Evolutionary conservation across 2,329 filamentous ascomycete species (phyloP).

Genomic region (Diatrype stigma): DNA sequence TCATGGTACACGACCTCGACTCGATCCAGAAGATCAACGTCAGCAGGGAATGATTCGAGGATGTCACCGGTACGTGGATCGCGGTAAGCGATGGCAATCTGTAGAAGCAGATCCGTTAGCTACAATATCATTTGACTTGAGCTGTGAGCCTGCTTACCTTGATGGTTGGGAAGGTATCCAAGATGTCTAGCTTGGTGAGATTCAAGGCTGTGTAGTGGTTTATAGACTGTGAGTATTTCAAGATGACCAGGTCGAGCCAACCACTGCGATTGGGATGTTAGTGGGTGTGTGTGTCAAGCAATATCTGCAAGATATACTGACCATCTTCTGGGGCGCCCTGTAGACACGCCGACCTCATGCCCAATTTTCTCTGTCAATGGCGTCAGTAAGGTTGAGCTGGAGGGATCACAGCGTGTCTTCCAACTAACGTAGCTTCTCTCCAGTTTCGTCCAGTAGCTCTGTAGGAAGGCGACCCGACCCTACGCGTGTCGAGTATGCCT

Average conservation of each 20-base stretch:
- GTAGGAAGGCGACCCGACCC: constrained; percentile 1
- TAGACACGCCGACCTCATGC: constrained; percentile 3
- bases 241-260: constrained; percentile 62
- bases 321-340: constrained; percentile 11
- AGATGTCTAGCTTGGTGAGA: constrained; percentile 58
- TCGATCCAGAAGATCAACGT: constrained; percentile 1
- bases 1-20: constrained; percentile 5
- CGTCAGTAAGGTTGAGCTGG: constrained; percentile 1
- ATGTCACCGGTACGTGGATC: neutral
- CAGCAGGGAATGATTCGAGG: constrained; percentile 3
- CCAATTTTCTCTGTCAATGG: constrained; percentile 1
- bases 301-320: constrained; percentile 22
- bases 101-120: neutral
- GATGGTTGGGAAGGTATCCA: constrained; percentile 71
- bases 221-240: constrained; percentile 59
- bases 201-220: constrained; percentile 65
- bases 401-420: neutral
- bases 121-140: neutral
- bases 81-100: neutral
- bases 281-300: constrained; percentile 21
- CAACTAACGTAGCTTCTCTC: constrained; percentile 21
- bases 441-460: neutral
- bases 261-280: constrained; percentile 45
- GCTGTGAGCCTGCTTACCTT: constrained; percentile 37
- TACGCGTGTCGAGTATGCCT: constrained; percentile 44